phyloP scores from a whole-genome alignment of 805 yeast genomes.

The Starmerella sp. region DNA sequence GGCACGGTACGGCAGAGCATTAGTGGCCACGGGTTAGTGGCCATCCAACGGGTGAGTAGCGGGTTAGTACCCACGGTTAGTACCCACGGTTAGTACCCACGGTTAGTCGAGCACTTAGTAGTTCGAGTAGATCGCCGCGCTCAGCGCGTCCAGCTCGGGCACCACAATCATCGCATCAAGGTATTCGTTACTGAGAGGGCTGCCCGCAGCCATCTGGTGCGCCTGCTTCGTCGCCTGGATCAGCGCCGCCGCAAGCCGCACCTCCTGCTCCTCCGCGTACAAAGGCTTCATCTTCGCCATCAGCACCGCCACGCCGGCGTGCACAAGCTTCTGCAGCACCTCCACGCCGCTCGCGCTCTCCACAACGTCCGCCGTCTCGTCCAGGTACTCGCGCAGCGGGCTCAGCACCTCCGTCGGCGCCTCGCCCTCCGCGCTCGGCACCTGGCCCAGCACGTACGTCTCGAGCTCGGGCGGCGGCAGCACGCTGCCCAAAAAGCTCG shows the following conservation, averaged over 20 bases:
- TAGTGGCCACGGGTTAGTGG: too few species aligned
- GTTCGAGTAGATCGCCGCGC: conserved; percentile 84
- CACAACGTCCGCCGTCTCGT: conserved; percentile 37
- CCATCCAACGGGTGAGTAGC: too few species aligned
- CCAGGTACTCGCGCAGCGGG: conserved; percentile 29
- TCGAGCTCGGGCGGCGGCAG: conserved; percentile 46
- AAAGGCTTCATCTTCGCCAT: conserved; percentile 31
- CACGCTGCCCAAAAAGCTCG: conserved; percentile 28
- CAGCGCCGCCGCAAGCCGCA: conserved; percentile 57
- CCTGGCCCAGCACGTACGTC: conserved; percentile 44
- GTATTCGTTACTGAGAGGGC: conserved; percentile 34
- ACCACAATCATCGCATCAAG: conserved; percentile 38
- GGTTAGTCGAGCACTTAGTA: too few species aligned
- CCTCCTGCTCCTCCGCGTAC: conserved; percentile 19
- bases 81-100: too few species aligned
- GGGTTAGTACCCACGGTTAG: too few species aligned
- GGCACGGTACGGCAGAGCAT: too few species aligned
- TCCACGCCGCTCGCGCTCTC: conserved; percentile 33
- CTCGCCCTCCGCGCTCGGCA: conserved; percentile 20
- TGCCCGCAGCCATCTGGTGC: conserved; percentile 40
- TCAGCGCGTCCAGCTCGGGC: conserved; percentile 68
- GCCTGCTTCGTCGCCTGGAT: conserved; percentile 62
- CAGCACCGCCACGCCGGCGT: conserved; percentile 37
- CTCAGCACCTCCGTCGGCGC: conserved; percentile 17
- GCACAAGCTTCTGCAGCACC: conserved; percentile 33